Conservation (phyloP, 192 early-diverging fungal genomes). For the Coemansia erecta region DNA sequence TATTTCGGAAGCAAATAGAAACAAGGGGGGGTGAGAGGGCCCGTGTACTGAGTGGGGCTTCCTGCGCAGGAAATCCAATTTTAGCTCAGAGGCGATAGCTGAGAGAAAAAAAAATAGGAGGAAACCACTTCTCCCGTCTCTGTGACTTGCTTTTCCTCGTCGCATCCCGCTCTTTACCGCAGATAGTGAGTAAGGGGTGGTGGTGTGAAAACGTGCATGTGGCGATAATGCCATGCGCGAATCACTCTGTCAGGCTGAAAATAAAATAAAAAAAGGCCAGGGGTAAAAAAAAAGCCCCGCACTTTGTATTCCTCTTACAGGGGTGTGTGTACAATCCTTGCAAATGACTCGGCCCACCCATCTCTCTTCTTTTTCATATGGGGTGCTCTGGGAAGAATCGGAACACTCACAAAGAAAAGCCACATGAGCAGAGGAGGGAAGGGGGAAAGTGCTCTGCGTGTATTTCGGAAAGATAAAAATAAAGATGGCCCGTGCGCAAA, state of each 20-base stretch:
- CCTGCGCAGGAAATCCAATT: neutral
- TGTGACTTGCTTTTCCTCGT: conserved; percentile 6
- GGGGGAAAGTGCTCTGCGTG: neutral
- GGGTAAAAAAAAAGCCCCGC: conserved; percentile 9
- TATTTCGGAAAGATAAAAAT: conserved; percentile 7
- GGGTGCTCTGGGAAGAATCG: conserved; percentile 11
- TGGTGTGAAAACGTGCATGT: conserved; percentile 1
- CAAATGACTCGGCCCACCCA: conserved; percentile 1
- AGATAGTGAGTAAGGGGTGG: neutral
- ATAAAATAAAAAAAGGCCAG: conserved; percentile 3
- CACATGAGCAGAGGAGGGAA: conserved; percentile 9
- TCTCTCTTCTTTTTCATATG: neutral
- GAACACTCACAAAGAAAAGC: conserved; percentile 8
- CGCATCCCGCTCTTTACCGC: neutral
- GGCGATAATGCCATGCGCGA: neutral
- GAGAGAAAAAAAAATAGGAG: neutral
- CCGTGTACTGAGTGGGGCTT: no score
- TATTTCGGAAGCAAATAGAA: conserved; percentile 2
- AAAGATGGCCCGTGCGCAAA: conserved; percentile 12
- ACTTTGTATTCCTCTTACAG: conserved; percentile 1
- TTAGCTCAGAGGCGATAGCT: conserved; percentile 4
- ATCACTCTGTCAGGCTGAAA: neutral
- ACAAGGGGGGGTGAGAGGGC: no score
- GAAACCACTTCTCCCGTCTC: neutral
- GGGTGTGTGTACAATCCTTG: no score